phyloP scores from a whole-genome alignment of 2,329 filamentous ascomycete genomes.

The Colletotrichum siamense region DNA sequence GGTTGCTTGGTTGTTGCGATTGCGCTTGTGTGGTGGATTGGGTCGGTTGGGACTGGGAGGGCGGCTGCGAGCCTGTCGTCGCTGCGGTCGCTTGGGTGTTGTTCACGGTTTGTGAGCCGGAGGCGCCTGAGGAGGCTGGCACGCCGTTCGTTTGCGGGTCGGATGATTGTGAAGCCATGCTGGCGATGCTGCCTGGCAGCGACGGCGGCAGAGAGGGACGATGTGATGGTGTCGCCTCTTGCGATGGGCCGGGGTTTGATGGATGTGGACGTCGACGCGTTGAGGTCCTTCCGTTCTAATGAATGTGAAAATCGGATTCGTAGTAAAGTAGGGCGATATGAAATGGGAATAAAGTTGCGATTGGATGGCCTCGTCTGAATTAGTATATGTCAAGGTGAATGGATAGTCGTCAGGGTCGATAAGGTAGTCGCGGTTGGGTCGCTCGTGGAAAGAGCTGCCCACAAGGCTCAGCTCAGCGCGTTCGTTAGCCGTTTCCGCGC shows the following conservation, averaged over 20 bases:
- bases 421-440: not conserved
- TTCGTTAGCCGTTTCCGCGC: not conserved
- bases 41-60: conserved; percentile 14
- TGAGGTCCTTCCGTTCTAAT: not conserved
- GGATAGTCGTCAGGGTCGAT: not conserved
- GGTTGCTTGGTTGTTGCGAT: conserved; percentile 12
- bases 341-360: not conserved
- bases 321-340: not conserved
- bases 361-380: not conserved
- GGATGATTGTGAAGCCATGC: conserved; percentile 34
- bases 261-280: not conserved
- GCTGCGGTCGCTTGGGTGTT: conserved; percentile 39
- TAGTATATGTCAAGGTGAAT: not conserved
- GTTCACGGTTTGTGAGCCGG: conserved; percentile 39
- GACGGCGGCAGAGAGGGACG: not conserved
- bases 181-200: not conserved
- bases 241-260: not conserved
- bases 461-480: conserved; percentile 5
- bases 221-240: not conserved
- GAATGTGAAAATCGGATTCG: not conserved
- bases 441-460: not conserved
- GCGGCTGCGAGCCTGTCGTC: conserved; percentile 20
- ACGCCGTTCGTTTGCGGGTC: conserved; percentile 61
- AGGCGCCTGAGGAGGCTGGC: conserved; percentile 41
- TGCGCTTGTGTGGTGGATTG: conserved; percentile 23